phyloP scores from a whole-genome alignment of 352 stramenopile genomes.

The Phytophthora citrophthora region DNA sequence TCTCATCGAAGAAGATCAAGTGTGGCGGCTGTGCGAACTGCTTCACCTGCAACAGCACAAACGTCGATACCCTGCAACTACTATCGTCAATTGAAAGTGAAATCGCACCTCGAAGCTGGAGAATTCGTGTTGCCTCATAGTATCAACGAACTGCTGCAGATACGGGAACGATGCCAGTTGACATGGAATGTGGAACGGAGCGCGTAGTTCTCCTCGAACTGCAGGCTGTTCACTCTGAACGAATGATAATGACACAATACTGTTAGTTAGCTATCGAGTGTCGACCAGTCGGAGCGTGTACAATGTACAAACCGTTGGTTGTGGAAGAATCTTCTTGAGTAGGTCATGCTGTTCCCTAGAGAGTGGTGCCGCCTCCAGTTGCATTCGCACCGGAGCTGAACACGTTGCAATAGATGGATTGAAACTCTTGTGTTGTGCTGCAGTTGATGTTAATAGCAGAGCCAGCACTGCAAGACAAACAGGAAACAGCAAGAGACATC shows the following conservation, averaged over 20 bases:
- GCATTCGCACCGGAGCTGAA: conserved; percentile 2
- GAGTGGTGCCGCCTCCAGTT: conserved; percentile 14
- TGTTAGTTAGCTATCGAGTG: no score
- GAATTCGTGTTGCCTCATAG: neutral
- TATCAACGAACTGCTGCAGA: neutral
- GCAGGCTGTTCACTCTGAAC: conserved; percentile 25
- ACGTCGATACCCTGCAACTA: neutral
- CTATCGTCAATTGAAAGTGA: neutral
- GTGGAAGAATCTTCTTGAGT: conserved; percentile 25
- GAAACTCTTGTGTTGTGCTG: neutral
- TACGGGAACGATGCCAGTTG: neutral
- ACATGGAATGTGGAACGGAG: conserved; percentile 49
- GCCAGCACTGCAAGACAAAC: conserved; percentile 4
- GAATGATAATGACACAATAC: neutral
- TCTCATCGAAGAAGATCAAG: conserved; percentile 47
- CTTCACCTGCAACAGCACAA: conserved; percentile 33
- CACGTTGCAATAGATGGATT: conserved; percentile 8
- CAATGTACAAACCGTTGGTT: conserved; percentile 22
- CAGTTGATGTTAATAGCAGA: neutral
- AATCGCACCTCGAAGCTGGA: conserved; percentile 19
- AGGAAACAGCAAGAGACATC: neutral
- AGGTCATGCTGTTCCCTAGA: conserved; percentile 22
- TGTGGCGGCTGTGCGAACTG: conserved; percentile 51
- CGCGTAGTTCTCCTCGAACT: conserved; percentile 41
- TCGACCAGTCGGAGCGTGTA: conserved; percentile 11